phyloP scores from a whole-genome alignment of 2,329 filamentous ascomycete genomes.

The Sphaerulina musiva region DNA sequence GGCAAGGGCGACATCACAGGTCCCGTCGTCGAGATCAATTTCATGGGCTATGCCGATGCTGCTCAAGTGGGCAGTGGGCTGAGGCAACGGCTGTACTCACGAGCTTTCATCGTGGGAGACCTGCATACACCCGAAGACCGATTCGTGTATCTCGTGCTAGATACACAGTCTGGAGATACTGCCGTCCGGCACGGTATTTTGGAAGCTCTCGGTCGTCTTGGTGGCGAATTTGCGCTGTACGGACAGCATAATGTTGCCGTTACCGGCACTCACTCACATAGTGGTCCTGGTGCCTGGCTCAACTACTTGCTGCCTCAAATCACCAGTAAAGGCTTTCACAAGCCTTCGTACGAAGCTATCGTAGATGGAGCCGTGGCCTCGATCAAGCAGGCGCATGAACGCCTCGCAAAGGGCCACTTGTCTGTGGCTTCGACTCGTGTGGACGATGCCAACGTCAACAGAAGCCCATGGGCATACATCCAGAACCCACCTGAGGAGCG shows the following conservation, averaged over 20 bases:
- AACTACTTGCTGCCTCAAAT: constrained; percentile 93
- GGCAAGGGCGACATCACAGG: constrained; percentile 69
- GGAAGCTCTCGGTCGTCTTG: constrained; percentile 62
- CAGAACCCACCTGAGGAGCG: constrained; percentile 76
- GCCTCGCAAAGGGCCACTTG: constrained; percentile 62
- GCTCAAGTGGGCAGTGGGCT: constrained; percentile 75
- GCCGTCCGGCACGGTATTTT: constrained; percentile 83
- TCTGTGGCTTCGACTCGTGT: constrained; percentile 64
- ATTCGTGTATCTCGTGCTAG: constrained; percentile 81
- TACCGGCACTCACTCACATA: constrained; percentile 88
- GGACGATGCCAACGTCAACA: constrained; percentile 74
- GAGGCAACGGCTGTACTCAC: constrained; percentile 78
- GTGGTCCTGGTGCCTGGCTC: constrained; percentile 84
- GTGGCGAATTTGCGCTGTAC: constrained; percentile 67
- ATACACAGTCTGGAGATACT: constrained; percentile 82
- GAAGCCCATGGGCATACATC: constrained; percentile 81
- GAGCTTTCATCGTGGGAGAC: constrained; percentile 80
- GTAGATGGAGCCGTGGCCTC: constrained; percentile 79
- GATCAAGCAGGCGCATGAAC: constrained; percentile 72
- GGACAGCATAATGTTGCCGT: constrained; percentile 75
- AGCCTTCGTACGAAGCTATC: constrained; percentile 81
- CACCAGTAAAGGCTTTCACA: constrained; percentile 77
- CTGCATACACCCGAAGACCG: constrained; percentile 59
- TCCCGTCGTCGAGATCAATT: constrained; percentile 80
- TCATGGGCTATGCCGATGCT: constrained; percentile 88